Base-by-base conservation (phyloP, 208 protist species). In the Acanthamoeba royreba region DNA sequence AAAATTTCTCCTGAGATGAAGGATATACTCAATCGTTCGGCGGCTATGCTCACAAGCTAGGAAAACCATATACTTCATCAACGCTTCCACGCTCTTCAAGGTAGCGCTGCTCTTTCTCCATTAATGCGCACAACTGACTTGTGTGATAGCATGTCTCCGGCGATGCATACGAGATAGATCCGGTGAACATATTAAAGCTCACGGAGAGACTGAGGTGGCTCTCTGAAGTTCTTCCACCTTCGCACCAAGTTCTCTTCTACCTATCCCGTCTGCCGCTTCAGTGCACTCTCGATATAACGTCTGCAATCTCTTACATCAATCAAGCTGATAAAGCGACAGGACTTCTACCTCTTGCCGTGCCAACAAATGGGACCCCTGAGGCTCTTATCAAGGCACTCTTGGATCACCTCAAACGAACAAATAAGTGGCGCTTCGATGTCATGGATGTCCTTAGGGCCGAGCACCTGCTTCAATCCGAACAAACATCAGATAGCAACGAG, bases 1-100 rank as follows among this genome's bases (percentile, higher is more conserved):
- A 2, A 1, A 47, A 33, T 19, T 8, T 72, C 61, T 25, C 1
- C 17, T 31, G 81, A 88, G 8, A 88, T 92, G 86, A 4, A 31
- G 28, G 86, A 66, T 55, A 25, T 92, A 0, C 61, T 92, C 19
- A 31, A 69, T 22, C 86, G 86, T 15, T 92, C 86, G 3, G 49
- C 58, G 42, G 58, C 35, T 4, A 38, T 92, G 1, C 86, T 92
- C 9, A 92, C 55, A 92, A 25, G 86, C 86, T 5, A 11, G 42
- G 7, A 92, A 92, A 55, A 92, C 86, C 9, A 66, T 92, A 28
- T 92, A 92, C 61, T 92, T 92, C 58, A 74, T 92, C 86, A 92
- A 92, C 53, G 52, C 86, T n/a, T 72, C 86, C 40, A 92, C 86
- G 3, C 49, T 92, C 1, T 52, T 92, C 61, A 33, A 72, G 35